These are phyloP conservation scores for Aeminium ludgeri DNA, from an alignment of 495 filamentous ascomycete species.

Conservation along the genomic window DNA sequence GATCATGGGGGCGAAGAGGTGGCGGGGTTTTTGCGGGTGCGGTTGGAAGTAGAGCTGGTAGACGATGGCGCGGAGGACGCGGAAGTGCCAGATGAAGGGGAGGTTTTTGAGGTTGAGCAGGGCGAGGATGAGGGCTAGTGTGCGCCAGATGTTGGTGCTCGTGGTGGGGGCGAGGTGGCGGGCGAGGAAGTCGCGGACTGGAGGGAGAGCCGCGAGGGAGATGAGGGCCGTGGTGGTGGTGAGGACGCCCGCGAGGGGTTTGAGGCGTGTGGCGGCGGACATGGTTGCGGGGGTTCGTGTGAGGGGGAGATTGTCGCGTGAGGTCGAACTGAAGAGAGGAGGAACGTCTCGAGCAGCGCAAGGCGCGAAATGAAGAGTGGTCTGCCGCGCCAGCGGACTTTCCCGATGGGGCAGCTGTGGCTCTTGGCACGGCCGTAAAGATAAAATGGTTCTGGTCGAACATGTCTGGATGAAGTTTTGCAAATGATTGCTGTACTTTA, in stretches of 20 bases:
- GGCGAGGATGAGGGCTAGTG: slow-evolving; percentile 36
- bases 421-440: too few species aligned
- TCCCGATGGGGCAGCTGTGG: too few species aligned
- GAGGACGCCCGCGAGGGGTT: slow-evolving; percentile 7
- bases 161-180: slow-evolving; percentile 8
- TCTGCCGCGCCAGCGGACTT: too few species aligned
- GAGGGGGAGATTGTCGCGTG: not conserved
- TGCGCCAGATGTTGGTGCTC: slow-evolving; percentile 31
- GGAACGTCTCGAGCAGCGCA: not conserved
- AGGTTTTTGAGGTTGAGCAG: slow-evolving; percentile 52
- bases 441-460: too few species aligned
- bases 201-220: not conserved
- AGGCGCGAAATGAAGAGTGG: too few species aligned
- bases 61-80: slow-evolving; percentile 44
- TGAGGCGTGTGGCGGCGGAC: slow-evolving; percentile 12
- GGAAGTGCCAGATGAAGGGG: slow-evolving; percentile 60
- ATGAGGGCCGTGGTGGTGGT: slow-evolving; percentile 6
- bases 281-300: not conserved
- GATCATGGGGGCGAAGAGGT: slow-evolving; percentile 49
- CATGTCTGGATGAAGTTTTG: too few species aligned
- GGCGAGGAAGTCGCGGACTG: slow-evolving; percentile 6
- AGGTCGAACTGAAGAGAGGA: not conserved
- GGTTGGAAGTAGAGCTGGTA: slow-evolving; percentile 41
- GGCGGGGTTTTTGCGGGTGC: slow-evolving; percentile 17
- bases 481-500: too few species aligned